Evolutionary conservation across 805 yeast genomes (phyloP).

Genomic region (Starmera amethionina): DNA sequence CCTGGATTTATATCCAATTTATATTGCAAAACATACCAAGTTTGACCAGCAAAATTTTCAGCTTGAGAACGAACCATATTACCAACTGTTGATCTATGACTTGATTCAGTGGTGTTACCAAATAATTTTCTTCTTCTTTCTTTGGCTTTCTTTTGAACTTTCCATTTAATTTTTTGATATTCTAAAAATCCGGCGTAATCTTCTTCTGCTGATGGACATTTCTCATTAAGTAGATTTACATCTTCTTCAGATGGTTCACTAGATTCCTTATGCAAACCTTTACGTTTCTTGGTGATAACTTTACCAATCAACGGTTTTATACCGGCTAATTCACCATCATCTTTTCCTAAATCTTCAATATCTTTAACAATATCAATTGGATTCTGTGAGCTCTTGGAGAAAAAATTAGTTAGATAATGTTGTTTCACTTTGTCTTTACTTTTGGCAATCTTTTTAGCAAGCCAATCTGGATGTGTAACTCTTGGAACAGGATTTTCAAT

Average conservation of each 20-base stretch:
- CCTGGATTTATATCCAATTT: constrained; percentile 55
- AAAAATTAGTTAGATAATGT: constrained; percentile 49
- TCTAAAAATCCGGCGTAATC: constrained; percentile 61
- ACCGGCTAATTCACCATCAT: constrained; percentile 16
- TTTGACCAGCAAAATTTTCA: constrained; percentile 61
- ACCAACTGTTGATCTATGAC: constrained; percentile 54
- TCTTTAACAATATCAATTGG: constrained; percentile 41
- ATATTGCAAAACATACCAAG: constrained; percentile 83
- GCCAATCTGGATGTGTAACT: constrained; percentile 92
- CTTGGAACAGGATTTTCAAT: constrained; percentile 89
- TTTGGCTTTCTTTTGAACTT: constrained; percentile 59
- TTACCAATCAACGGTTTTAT: constrained; percentile 23
- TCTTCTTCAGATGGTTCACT: constrained; percentile 36
- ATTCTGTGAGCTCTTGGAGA: constrained; percentile 34
- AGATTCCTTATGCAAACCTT: constrained; percentile 20
- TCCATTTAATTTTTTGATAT: constrained; percentile 87
- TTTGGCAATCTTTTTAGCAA: constrained; percentile 49
- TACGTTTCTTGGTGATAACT: constrained; percentile 24
- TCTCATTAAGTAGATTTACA: constrained; percentile 36
- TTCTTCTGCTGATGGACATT: constrained; percentile 56
- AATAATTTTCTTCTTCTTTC: constrained; percentile 67
- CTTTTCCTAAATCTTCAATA: constrained; percentile 62
- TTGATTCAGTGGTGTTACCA: constrained; percentile 49
- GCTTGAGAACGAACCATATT: constrained; percentile 69
- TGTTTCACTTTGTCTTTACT: constrained; percentile 67